phyloP scores from a whole-genome alignment of 176 grass and related monocot genomes.

The Canna indica region DNA sequence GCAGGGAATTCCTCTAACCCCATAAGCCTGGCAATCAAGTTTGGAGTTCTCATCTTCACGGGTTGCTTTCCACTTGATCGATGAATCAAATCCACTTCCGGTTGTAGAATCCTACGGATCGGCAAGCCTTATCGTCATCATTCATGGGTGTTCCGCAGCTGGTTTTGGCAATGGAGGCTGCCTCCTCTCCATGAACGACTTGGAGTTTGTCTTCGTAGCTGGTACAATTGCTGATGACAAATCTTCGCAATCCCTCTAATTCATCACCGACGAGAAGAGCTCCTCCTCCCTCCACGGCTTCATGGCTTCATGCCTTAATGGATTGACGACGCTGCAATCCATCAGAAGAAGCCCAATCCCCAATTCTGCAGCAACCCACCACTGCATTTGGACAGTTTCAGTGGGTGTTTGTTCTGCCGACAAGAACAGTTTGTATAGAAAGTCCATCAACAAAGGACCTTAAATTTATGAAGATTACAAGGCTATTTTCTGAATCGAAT shows the following conservation, averaged over 20 bases:
- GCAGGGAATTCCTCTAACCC: constrained; percentile 9
- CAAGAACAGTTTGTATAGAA: neutral
- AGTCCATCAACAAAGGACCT: neutral
- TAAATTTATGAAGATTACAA: neutral
- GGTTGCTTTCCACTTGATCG: neutral
- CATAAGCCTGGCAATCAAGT: constrained; percentile 14
- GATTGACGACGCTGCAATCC: too few species aligned
- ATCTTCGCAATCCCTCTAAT: neutral
- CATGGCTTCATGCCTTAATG: neutral
- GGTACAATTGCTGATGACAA: neutral
- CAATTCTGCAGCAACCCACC: neutral
- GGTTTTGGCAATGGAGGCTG: neutral
- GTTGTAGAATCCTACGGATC: neutral
- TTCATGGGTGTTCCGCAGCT: neutral
- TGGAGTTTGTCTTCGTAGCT: neutral
- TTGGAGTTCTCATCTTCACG: constrained; percentile 1
- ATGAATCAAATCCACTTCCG: neutral
- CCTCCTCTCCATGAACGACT: neutral
- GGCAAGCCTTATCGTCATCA: too few species aligned
- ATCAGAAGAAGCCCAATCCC: neutral
- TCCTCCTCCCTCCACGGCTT: neutral
- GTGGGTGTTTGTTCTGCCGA: neutral
- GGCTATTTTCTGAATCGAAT: neutral
- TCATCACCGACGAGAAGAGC: neutral
- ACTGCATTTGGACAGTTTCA: neutral